Evolutionary conservation across 805 yeast genomes (phyloP).

Genomic region (Wickerhamiella cacticola): DNA sequence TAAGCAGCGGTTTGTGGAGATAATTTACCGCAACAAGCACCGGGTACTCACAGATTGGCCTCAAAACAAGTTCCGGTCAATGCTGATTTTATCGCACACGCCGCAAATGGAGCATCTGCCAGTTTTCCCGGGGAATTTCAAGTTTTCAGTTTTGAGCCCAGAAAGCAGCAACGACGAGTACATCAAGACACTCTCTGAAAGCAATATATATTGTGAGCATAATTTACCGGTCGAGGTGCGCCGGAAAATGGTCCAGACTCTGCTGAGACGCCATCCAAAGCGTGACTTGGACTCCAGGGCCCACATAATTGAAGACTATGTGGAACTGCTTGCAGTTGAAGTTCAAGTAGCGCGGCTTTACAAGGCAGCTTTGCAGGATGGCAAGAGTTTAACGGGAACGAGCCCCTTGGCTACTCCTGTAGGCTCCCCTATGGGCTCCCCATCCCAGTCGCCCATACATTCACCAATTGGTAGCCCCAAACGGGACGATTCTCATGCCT

Average conservation of each 20-base stretch:
- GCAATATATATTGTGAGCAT: conserved; percentile 50
- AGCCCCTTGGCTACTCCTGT: not conserved
- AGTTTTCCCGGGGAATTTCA: conserved; percentile 24
- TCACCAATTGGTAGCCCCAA: no score
- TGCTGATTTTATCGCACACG: conserved; percentile 40
- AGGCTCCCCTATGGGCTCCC: not conserved
- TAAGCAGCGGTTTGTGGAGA: conserved; percentile 33
- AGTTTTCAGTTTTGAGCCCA: conserved; percentile 34
- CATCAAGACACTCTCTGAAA: conserved; percentile 34
- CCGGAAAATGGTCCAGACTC: conserved; percentile 32
- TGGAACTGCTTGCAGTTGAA: conserved; percentile 42
- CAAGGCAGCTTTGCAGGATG: conserved; percentile 33
- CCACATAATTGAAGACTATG: conserved; percentile 34
- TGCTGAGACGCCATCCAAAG: conserved; percentile 19
- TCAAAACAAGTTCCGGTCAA: conserved; percentile 53
- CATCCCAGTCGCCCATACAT: not conserved
- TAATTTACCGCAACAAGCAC: conserved; percentile 43
- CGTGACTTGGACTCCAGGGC: conserved; percentile 11
- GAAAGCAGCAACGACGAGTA: conserved; percentile 37
- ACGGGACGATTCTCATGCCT: no score
- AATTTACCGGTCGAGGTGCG: conserved; percentile 32
- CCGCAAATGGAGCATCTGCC: conserved; percentile 35
- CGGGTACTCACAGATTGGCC: conserved; percentile 54
- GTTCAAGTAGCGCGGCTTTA: conserved; percentile 57
- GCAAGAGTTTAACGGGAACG: no score